Conservation (phyloP, 1,284 basidiomycete species). For the Microbotryum lychnidis-dioicae region DNA sequence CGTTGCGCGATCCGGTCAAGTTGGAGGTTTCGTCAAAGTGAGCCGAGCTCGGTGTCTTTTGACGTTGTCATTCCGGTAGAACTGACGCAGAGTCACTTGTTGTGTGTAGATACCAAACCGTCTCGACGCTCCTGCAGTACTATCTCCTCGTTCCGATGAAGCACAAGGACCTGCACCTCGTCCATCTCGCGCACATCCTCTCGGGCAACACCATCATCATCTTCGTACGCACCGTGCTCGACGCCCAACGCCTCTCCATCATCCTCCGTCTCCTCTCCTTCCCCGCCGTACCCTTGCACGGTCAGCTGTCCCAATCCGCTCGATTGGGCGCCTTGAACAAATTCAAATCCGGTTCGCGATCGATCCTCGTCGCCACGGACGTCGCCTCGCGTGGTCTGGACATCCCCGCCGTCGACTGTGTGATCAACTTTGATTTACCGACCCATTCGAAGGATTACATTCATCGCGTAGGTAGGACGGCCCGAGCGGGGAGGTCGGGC, state of each 20-base stretch:
- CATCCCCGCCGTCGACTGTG: conserved; percentile 90
- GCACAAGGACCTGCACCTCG: conserved; percentile 85
- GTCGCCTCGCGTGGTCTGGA: conserved; percentile 95
- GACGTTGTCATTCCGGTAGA: not conserved
- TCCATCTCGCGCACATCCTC: conserved; percentile 81
- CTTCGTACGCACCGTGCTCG: conserved; percentile 91
- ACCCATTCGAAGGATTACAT: conserved; percentile 99
- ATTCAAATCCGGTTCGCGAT: conserved; percentile 91
- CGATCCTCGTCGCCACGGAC: conserved; percentile 90
- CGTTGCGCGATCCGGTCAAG: conserved; percentile 85
- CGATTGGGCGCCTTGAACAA: conserved; percentile 90
- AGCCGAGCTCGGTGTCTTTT: conserved; percentile 1
- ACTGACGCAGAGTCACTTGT: not conserved
- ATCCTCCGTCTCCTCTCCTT: conserved; percentile 87
- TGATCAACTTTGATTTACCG: conserved; percentile 97
- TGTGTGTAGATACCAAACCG: conserved; percentile 76
- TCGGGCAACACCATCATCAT: conserved; percentile 91
- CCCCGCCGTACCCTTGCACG: conserved; percentile 90
- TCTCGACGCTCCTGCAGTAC: conserved; percentile 89
- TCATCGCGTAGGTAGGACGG: conserved; percentile 94
- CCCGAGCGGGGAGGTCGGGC: conserved; percentile 88
- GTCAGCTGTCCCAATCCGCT: conserved; percentile 87
- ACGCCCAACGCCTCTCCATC: conserved; percentile 82
- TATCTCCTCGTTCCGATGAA: conserved; percentile 89
- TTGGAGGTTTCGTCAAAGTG: conserved; percentile 91